Evolutionary conservation across 139 green algal genomes (phyloP), one percentile per base, ranked within the genome.

Genomic region (Trebouxia sp.): DNA sequence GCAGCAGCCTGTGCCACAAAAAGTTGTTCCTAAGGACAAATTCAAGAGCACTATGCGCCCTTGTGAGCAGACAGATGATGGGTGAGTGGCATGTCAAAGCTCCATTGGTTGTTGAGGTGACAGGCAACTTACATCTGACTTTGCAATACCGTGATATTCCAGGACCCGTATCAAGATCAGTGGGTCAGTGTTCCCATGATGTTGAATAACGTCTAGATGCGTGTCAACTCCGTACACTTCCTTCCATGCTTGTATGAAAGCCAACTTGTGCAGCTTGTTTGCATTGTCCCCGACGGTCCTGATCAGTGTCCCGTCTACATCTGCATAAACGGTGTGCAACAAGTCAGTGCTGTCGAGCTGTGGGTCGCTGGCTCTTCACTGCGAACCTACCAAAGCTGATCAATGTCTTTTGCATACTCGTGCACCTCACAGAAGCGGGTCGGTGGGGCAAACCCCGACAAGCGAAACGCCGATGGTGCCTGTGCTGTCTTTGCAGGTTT

Each of bases 301-400:
- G 32, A 94, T 88, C 5, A 95, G 55, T 11, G 91, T 95, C 32
- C 91, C 91, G 50, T 95, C 91, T 0, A 94, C 85, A 72, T 94
- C 91, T 72, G 32, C 62, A 72, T 11, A 6, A 15, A 69, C 28
- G 0, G 39, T 41, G 28, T n/a, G 7, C n/a, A n/a, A n/a, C n/a
- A n/a, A n/a, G n/a, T n/a, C n/a, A n/a, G n/a, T n/a, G n/a, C n/a
- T n/a, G n/a, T n/a, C n/a, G n/a, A n/a, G n/a, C n/a, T n/a, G n/a
- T n/a, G n/a, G n/a, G n/a, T n/a, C n/a, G n/a, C n/a, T n/a, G n/a
- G n/a, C n/a, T n/a, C n/a, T n/a, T n/a, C n/a, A n/a, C n/a, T n/a
- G n/a, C n/a, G n/a, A n/a, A n/a, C n/a, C n/a, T n/a, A 72, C 62
- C 62, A 48, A 89, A 91, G 22, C 84, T 88, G 9, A 89, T 65